Evolutionary conservation across 768 basidiomycete species (phyloP), one percentile per base, ranked within the genome.

Genomic region (Boletus edulis): DNA sequence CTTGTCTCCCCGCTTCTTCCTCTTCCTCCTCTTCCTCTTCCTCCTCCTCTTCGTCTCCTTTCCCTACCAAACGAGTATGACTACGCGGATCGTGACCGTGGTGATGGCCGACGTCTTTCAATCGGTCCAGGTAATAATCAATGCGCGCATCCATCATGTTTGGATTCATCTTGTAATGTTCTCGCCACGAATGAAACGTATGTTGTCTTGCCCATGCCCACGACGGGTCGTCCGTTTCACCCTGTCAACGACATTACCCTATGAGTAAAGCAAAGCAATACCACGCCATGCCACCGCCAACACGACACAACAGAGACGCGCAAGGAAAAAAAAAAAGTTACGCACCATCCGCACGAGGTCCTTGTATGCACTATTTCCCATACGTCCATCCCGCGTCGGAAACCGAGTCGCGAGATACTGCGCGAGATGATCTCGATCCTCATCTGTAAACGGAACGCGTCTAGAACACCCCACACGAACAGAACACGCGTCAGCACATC

Each of bases 141-240:
- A 86, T 83, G 5, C 61, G 58, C n/a, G 3, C 44, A 54, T 86
- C 74, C 58, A 82, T 81, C 8, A 54, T 29, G 0, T 10, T 54
- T 17, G 71, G 46, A 51, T 84, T 74, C 49, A 72, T 81, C 59
- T 65, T 73, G 65, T 87, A 87, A 24, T 78, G 76, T 40, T 85
- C 79, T 14, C 84, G 78, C 86, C 86, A 87, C 15, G 83, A 84
- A 34, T 76, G 75, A 79, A 76, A 80, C 13, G 83, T 48, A 62
- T 86, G 86, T 4, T 68, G 70, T 18, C 52, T 59, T 17, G 76
- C 72, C 73, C 73, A 74, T 1, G 17, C 54, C 60, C 61, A 74
- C 59, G 78, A 77, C 54, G 72, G 77, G 76, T 70, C 74, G 67
- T 15, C 46, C 1, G 52, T 22, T 61, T 61, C 5, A 68, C 69